Evolutionary conservation across 352 stramenopile genomes (phyloP), one percentile per base, ranked within the genome.

Genomic region (Phytopythium chamaehyphon): DNA sequence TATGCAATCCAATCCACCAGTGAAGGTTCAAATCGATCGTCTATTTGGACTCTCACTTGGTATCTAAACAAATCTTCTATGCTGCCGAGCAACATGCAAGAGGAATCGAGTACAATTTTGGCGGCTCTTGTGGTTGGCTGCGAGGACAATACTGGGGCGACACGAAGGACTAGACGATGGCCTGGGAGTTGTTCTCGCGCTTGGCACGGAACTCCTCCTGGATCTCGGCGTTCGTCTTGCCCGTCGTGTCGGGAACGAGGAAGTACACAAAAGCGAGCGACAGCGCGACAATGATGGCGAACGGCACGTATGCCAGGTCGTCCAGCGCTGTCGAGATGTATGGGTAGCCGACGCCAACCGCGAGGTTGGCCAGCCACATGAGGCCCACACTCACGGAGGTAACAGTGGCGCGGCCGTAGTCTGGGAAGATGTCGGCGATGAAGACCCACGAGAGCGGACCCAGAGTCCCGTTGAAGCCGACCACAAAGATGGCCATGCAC

Each of bases 401-500:
- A 2, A 67, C 73, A 22, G 62, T 71, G 11, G 73, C 64, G 12
- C 70, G 68, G 6, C 80, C 62, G 2, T 67, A 58, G 31, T 88
- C 63, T 1, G 74, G 74, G 48, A 88, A 88, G 16, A 88, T 47
- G 35, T 83, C 70, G 0, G 69, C 54, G 9, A 65, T 64, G 16
- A 88, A 60, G 14, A 71, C 69, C 55, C 72, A 88, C 12, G 62
- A 62, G 11, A 88, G 50, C 6, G 76, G 67, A 8, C 73, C 74
- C 23, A 88, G 59, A 33, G 64, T 80, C 39, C 76, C 48, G 10
- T 52, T 57, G 31, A 75, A 87, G 5, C 57, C 65, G 2, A 61
- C 69, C 18, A 83, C 73, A 47, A 73, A 87, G 10, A 67, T 49
- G 5, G 66, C 60, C 6, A 58, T 64, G 49, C 82, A 82, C 23